phyloP scores from a whole-genome alignment of 2,329 filamentous ascomycete species.

The Fusarium marasasianum region DNA sequence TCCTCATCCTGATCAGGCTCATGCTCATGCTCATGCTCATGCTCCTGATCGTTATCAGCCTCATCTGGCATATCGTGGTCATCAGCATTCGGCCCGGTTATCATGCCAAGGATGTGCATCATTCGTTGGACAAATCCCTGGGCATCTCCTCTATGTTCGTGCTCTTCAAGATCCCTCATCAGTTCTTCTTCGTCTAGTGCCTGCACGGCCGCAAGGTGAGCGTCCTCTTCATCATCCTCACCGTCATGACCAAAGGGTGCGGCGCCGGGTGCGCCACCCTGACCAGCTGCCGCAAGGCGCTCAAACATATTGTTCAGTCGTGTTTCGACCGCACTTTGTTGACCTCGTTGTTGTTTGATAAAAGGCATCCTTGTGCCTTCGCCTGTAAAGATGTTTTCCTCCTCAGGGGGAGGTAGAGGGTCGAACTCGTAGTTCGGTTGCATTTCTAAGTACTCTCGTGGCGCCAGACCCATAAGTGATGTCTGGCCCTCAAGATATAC shows the following conservation, averaged over 20 bases:
- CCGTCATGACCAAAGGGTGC: conserved; percentile 13
- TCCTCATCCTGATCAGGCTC: neutral
- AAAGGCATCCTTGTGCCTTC: conserved; percentile 33
- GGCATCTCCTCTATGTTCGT: conserved; percentile 39
- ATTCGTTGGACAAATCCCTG: conserved; percentile 36
- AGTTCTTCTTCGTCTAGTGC: conserved; percentile 47
- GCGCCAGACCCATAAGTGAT: conserved; percentile 74
- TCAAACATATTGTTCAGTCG: conserved; percentile 44
- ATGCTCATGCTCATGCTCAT: conserved; percentile 3
- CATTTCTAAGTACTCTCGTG: conserved; percentile 69
- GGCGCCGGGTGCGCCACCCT: conserved; percentile 2
- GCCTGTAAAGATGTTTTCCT: conserved; percentile 54
- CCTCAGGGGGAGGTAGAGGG: conserved; percentile 76
- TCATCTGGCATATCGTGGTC: conserved; percentile 12
- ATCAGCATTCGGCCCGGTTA: conserved; percentile 24
- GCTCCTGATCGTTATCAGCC: conserved; percentile 19
- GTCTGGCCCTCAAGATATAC: conserved; percentile 81
- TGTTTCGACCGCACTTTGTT: conserved; percentile 37
- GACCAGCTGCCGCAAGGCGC: conserved; percentile 22
- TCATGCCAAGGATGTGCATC: conserved; percentile 23
- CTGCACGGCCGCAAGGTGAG: conserved; percentile 27
- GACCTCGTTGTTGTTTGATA: conserved; percentile 3
- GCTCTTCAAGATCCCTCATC: conserved; percentile 44
- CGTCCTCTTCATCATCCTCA: conserved; percentile 43
- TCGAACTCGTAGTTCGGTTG: conserved; percentile 81